A percentile compares a stretch with the other conserved stretches of the same genome.
Conservation (phyloP, 495 filamentous ascomycete genomes). For the Usnea hakonensis region DNA sequence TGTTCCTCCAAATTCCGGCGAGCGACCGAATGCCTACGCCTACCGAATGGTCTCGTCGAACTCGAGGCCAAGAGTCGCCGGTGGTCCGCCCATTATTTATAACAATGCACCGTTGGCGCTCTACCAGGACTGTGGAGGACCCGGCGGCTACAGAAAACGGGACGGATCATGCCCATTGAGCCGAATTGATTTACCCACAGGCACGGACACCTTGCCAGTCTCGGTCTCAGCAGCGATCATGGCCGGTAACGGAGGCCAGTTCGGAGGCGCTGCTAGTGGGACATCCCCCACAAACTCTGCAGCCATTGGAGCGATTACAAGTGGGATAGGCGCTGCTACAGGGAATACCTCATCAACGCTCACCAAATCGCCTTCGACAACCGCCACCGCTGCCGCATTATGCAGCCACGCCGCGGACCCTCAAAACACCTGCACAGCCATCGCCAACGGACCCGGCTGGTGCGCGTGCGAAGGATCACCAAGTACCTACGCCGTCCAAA, state of each 20-base stretch:
- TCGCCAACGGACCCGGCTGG: not conserved
- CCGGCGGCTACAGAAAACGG: not conserved
- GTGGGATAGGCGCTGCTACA: too few relatives aligned
- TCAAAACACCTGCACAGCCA: not conserved
- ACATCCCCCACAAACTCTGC: too few relatives aligned
- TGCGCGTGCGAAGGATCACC: not conserved
- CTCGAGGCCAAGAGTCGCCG: not conserved
- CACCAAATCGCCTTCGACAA: too few relatives aligned
- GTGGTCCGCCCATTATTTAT: not conserved
- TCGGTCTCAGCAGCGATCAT: not conserved
- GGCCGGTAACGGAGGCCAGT: not conserved
- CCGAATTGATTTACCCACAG: not conserved
- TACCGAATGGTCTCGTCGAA: not conserved
- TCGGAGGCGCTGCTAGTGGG: too few relatives aligned
- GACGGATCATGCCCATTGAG: not conserved
- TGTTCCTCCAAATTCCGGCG: not conserved
- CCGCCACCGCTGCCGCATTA: too few relatives aligned
- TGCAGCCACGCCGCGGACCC: too few relatives aligned
- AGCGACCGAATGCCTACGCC: not conserved
- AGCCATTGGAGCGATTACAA: too few relatives aligned
- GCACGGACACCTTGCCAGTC: too few relatives aligned
- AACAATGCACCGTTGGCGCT: not conserved
- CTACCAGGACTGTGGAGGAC: not conserved
- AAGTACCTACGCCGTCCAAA: not conserved
- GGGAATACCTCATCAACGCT: too few relatives aligned